Conservation (phyloP, 176 grass and related monocot genomes). For the Pharus latifolius region DNA sequence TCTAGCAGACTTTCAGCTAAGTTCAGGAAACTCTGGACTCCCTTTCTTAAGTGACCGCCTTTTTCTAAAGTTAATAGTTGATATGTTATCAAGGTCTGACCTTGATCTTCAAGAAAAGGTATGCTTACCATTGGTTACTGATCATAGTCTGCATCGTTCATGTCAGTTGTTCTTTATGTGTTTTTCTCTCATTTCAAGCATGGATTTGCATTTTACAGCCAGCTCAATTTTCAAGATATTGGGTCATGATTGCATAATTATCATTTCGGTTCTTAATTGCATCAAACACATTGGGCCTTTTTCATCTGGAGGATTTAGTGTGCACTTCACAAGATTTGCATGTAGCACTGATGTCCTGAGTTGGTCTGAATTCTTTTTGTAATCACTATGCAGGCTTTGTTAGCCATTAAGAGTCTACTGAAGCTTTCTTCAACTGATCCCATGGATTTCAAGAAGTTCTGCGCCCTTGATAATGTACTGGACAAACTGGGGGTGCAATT, state of each 20-base stretch:
- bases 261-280: too few relatives aligned
- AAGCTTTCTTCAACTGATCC: constrained; percentile 41
- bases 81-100: constrained; percentile 53
- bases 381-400: constrained; percentile 41
- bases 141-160: not conserved
- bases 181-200: not conserved
- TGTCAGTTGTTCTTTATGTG: not conserved
- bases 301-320: too few relatives aligned
- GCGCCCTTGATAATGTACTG: constrained; percentile 27
- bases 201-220: not conserved
- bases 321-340: not conserved
- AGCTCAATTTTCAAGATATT: too few relatives aligned
- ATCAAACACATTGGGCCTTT: too few relatives aligned
- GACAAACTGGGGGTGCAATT: constrained; percentile 50
- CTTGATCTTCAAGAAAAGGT: constrained; percentile 95
- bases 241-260: too few relatives aligned
- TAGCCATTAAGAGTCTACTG: constrained; percentile 61
- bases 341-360: not conserved
- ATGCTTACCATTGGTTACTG: not conserved
- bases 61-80: constrained; percentile 60
- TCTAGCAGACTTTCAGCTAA: constrained; percentile 68
- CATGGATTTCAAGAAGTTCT: constrained; percentile 37
- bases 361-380: not conserved
- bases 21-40: constrained; percentile 30
- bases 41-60: constrained; percentile 47